These are phyloP conservation scores for Hypoxylon crocopeplum DNA, from an alignment of 495 filamentous ascomycete species.

Conservation along the genomic window DNA sequence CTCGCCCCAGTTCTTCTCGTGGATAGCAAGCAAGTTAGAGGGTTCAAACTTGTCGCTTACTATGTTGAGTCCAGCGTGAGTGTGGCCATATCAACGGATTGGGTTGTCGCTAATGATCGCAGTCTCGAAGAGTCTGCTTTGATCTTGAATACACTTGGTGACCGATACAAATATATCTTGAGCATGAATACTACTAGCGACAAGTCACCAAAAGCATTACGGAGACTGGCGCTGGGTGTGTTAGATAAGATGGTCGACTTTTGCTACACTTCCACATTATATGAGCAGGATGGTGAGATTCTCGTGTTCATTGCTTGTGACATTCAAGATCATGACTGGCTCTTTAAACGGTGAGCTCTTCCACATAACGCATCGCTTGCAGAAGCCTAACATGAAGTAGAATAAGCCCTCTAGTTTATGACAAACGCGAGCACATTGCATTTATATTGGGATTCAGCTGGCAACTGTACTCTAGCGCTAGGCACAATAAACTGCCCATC, in stretches of 20 bases:
- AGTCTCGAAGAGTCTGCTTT: conserved; percentile 12
- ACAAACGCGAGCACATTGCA: not conserved
- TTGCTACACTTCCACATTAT: conserved; percentile 3
- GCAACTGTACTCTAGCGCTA: conserved; percentile 1
- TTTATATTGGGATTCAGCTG: conserved; percentile 7
- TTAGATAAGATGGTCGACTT: conserved; percentile 7
- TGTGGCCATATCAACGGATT: not conserved
- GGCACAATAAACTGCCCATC: not conserved
- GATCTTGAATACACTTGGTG: conserved; percentile 1
- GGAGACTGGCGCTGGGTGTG: not conserved
- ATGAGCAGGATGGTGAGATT: conserved; percentile 11
- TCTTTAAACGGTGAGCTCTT: conserved; percentile 4
- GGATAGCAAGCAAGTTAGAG: not conserved
- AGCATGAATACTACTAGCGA: not conserved
- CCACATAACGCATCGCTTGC: not conserved
- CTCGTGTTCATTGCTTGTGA: conserved; percentile 16
- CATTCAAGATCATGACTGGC: conserved; percentile 3
- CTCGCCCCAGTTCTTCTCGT: conserved; percentile 8
- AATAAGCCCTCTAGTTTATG: not conserved
- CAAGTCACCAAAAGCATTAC: not conserved
- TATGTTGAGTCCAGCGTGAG: conserved; percentile 6
- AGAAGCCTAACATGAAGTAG: conserved; percentile 7
- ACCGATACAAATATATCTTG: conserved; percentile 3
- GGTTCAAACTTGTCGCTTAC: not conserved
- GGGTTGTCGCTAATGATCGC: not conserved